Evolutionary conservation across 1,284 basidiomycete genomes (phyloP).

Genomic region (Ustilago nuda): DNA sequence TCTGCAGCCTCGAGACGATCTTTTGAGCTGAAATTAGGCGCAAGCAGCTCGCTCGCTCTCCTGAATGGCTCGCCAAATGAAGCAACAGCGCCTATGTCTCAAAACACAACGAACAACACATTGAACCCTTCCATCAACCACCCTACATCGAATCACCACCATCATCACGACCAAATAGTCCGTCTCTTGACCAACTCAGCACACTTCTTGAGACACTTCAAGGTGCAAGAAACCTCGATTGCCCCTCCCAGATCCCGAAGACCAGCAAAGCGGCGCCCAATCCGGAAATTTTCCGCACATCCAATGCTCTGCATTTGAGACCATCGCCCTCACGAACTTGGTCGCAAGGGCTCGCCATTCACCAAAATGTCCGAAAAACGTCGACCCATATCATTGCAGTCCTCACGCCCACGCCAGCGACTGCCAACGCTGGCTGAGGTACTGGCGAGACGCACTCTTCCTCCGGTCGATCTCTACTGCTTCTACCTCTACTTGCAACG

Average conservation of each 20-base stretch:
- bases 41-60: slow-evolving; percentile 10
- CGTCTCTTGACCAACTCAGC: neutral
- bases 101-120: neutral
- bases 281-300: neutral
- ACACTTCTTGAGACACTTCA: neutral
- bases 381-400: slow-evolving; percentile 41
- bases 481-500: slow-evolving; percentile 81
- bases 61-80: slow-evolving; percentile 2
- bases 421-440: slow-evolving; percentile 70
- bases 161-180: neutral
- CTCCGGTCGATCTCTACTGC: slow-evolving; percentile 97
- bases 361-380: slow-evolving; percentile 49
- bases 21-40: neutral
- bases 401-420: slow-evolving; percentile 63
- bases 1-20: neutral
- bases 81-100: slow-evolving; percentile 1
- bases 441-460: slow-evolving; percentile 75
- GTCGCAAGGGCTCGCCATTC: neutral
- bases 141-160: neutral
- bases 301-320: slow-evolving; percentile 8
- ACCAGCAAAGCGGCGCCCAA: neutral
- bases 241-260: neutral
- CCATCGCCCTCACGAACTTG: neutral
- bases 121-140: neutral
- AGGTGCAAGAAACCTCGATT: neutral